Evolutionary conservation across 2,329 filamentous ascomycete genomes (phyloP), one percentile per base, ranked within the genome.

Genomic region (Gyromitra esculenta): DNA sequence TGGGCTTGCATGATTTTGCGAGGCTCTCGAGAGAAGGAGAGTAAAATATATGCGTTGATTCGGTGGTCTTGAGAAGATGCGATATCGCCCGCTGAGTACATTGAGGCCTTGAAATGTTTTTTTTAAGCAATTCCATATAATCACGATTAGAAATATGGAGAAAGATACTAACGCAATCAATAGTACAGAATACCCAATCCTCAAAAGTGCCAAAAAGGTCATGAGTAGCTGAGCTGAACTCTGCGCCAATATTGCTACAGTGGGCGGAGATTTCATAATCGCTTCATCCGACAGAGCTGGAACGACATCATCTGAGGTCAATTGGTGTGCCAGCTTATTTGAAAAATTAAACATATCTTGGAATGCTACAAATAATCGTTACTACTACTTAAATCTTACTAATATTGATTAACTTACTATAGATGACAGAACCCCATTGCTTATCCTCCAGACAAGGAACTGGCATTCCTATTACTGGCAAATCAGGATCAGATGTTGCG

Each of bases 161-260:
- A 1, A 11, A 6, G 35, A 35, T 3, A 79, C 84, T 80, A 81
- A 87, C 83, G 89, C 89, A 48, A 91, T 84, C 4, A 91, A 82
- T 15, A 91, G 81, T 1, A 88, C 87, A 0, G 86, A 84, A 78
- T 85, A 84, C 0, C 89, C 89, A 54, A 88, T 80, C 8, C 85
- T 84, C 81, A 90, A 87, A 52, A 91, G 82, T 0, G 85, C 89
- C 1, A 91, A 83, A 88, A 88, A 91, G 0, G 86, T 85, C 65
- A 90, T 84, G 0, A 91, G 82, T 70, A 91, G 90, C 8, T 87
- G 85, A 0, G 86, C 81, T 0, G 86, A 88, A 79, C 88, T 91
- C 0, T 86, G 84, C 74, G 86, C 87, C 0, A 91, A 81, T 8
- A 91, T 80, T 0, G 86, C 89, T 1, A 89, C 83, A 0, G 85